Conservation (phyloP, 805 yeast species). For the Ogataea sp. region DNA sequence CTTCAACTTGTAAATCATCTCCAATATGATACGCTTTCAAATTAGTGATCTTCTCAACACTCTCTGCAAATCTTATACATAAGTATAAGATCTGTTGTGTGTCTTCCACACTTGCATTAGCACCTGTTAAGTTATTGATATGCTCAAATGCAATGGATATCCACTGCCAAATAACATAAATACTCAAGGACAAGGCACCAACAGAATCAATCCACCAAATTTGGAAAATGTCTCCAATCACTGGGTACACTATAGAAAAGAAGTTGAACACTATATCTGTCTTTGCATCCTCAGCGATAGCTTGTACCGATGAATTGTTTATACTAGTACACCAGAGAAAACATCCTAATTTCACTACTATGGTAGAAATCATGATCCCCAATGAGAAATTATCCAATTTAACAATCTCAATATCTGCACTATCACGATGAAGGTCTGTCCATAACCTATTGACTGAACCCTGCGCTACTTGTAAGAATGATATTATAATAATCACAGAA, state of each 20-base stretch:
- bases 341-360: constrained; percentile 49
- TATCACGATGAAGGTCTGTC: constrained; percentile 20
- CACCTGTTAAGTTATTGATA: constrained; percentile 67
- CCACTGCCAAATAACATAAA: constrained; percentile 62
- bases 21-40: constrained; percentile 74
- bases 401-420: constrained; percentile 31
- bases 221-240: constrained; percentile 41
- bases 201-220: constrained; percentile 70
- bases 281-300: constrained; percentile 74
- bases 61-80: constrained; percentile 60
- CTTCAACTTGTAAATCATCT: constrained; percentile 68
- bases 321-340: constrained; percentile 57
- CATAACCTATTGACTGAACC: constrained; percentile 47
- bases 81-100: constrained; percentile 60
- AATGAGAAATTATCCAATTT: constrained; percentile 42
- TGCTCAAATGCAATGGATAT: constrained; percentile 58
- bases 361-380: constrained; percentile 55
- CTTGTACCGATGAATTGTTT: constrained; percentile 62
- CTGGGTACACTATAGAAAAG: constrained; percentile 65
- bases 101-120: constrained; percentile 54
- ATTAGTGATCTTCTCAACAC: constrained; percentile 55
- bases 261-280: constrained; percentile 70
- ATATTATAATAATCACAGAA: constrained; percentile 60
- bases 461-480: constrained; percentile 65
- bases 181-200: constrained; percentile 59